Conservation (phyloP, 2,329 filamentous ascomycete species). For the Colletotrichum gloeosporioides region DNA sequence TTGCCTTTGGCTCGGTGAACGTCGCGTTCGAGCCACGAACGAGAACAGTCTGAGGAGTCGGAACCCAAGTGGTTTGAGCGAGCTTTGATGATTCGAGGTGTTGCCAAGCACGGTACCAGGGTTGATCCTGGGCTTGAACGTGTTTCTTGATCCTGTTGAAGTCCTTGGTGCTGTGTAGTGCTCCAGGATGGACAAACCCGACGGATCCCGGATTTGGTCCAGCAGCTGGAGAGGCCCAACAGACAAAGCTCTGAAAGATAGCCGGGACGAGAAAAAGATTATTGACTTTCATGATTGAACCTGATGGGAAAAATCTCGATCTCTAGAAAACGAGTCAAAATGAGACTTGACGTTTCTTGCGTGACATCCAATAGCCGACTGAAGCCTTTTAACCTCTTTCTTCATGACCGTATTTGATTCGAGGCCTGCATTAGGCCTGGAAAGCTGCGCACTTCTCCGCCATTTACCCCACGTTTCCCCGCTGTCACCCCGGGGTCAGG, state of each 20-base stretch:
- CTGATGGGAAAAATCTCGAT: too few species aligned
- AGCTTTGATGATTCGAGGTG: background rate
- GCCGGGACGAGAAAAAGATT: background rate
- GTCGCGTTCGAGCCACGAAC: background rate
- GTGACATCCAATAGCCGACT: background rate
- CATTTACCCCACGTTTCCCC: background rate
- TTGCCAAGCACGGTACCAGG: background rate
- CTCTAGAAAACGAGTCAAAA: too few species aligned
- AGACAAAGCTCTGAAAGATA: fast-evolving
- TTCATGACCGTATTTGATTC: fast-evolving
- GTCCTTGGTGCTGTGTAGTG: background rate
- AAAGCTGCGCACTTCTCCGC: background rate
- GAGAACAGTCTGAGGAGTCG: background rate
- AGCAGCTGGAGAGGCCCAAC: background rate
- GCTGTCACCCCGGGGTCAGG: background rate
- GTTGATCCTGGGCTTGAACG: background rate
- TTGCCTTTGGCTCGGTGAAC: background rate
- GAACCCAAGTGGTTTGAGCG: background rate
- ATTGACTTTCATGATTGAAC: background rate
- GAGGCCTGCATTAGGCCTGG: background rate
- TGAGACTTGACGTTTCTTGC: background rate
- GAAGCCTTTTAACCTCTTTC: background rate
- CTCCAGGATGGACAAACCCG: background rate
- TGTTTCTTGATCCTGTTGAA: background rate
- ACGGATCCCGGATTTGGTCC: fast-evolving